Evolutionary conservation across 352 stramenopile genomes (phyloP).

Genomic region (Phytopythium montanum): DNA sequence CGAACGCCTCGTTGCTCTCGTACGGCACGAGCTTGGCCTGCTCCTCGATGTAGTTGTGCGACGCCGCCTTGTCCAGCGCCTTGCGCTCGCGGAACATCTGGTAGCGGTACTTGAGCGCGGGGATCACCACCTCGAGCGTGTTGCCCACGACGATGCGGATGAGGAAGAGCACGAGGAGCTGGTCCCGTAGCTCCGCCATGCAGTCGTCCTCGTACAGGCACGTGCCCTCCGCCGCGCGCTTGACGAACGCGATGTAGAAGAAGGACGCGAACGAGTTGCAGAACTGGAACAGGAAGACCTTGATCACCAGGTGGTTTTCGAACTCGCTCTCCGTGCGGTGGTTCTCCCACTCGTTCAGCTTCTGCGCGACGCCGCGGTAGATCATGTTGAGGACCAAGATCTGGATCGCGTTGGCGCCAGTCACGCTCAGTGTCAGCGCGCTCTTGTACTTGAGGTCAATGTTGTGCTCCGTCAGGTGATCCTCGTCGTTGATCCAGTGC

Average conservation of each 20-base stretch:
- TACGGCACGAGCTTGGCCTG: constrained; percentile 82
- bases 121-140: constrained; percentile 83
- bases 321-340: constrained; percentile 89
- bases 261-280: constrained; percentile 97
- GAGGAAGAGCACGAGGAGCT: constrained; percentile 91
- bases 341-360: constrained; percentile 94
- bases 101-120: constrained; percentile 79
- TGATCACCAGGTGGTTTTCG: constrained; percentile 94
- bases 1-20: constrained; percentile 76
- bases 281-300: constrained; percentile 98
- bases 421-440: constrained; percentile 41
- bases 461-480: constrained; percentile 19
- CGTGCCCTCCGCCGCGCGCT: constrained; percentile 44
- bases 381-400: constrained; percentile 93
- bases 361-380: constrained; percentile 89
- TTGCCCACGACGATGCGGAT: constrained; percentile 93
- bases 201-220: constrained; percentile 81
- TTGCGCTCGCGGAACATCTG: constrained; percentile 54
- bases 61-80: constrained; percentile 22
- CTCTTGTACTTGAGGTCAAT: constrained; percentile 38
- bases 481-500: constrained; percentile 52
- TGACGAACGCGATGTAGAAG: constrained; percentile 93
- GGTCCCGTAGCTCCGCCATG: constrained; percentile 88
- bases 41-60: constrained; percentile 83
- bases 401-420: constrained; percentile 78